Percentiles rank a stretch among this genome's conserved stretches.
Evolutionary conservation across 108 stramenopile genomes (phyloP).

Genomic region (Stephanodiscus minutulus): DNA sequence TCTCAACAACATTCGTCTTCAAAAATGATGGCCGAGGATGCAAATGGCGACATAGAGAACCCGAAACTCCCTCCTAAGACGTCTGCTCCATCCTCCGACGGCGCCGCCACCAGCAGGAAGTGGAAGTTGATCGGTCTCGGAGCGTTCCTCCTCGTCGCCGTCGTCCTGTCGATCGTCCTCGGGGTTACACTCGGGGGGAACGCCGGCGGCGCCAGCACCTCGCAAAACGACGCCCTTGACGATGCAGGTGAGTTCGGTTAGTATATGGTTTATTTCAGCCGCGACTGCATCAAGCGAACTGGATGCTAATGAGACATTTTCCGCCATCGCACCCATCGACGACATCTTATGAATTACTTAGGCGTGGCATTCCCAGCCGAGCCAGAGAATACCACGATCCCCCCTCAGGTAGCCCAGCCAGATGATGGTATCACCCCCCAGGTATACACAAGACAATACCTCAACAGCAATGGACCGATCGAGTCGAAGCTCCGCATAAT

Average conservation of each 20-base stretch:
- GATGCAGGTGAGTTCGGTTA: too few species aligned
- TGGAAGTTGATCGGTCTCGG: constrained; percentile 16
- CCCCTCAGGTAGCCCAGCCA: not conserved
- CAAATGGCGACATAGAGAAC: not conserved
- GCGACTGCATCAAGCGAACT: too few species aligned
- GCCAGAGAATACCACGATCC: not conserved
- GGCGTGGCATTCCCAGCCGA: constrained; percentile 2
- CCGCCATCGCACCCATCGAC: not conserved
- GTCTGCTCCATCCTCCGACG: not conserved
- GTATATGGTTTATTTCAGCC: too few species aligned
- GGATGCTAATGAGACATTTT: too few species aligned
- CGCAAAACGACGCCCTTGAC: too few species aligned
- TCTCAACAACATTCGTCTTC: not conserved
- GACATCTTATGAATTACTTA: not conserved
- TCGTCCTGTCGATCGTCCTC: constrained; percentile 26
- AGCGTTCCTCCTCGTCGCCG: constrained; percentile 20
- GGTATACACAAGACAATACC: constrained; percentile 14
- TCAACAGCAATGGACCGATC: constrained; percentile 33
- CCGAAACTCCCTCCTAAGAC: not conserved
- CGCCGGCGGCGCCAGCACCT: not conserved
- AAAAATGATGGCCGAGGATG: constrained; percentile 4
- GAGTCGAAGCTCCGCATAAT: constrained; percentile 41
- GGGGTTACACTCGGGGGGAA: constrained; percentile 17
- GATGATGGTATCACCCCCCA: not conserved
- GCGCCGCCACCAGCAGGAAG: constrained; percentile 13